Percentiles rank a stretch among this genome's conserved stretches.
Conservation (phyloP, 306 rosid species). For the Spatholobus suberectus region DNA sequence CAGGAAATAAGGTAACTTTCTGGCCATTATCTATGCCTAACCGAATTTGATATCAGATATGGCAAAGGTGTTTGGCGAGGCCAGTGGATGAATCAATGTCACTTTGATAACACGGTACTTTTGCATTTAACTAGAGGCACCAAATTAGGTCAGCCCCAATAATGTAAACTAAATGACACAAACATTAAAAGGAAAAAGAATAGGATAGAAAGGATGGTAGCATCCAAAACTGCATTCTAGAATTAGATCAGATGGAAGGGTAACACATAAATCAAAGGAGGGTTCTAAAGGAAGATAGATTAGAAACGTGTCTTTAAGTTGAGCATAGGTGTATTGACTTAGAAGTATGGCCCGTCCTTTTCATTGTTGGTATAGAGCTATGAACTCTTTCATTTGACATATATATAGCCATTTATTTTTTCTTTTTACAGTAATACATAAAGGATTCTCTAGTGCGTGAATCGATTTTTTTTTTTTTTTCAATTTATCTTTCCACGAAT, state of each 20-base stretch:
- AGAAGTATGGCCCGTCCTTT: neutral
- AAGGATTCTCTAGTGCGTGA: too few species aligned
- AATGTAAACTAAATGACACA: slow-evolving; percentile 21
- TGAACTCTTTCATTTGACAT: slow-evolving; percentile 1
- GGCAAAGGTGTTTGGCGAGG: slow-evolving; percentile 43
- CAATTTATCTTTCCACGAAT: too few species aligned
- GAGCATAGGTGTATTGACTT: neutral
- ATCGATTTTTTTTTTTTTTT: too few species aligned
- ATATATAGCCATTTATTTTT: neutral
- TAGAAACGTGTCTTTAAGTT: slow-evolving; percentile 31
- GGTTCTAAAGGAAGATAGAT: neutral
- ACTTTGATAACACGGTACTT: slow-evolving; percentile 35
- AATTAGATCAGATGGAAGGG: neutral
- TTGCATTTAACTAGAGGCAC: slow-evolving; percentile 37
- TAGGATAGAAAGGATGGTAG: neutral
- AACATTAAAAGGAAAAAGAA: neutral
- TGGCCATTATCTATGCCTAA: slow-evolving; percentile 41
- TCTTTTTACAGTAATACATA: neutral
- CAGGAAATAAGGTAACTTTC: slow-evolving; percentile 40
- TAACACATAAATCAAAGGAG: slow-evolving; percentile 9
- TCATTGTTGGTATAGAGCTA: slow-evolving; percentile 19
- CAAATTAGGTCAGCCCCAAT: slow-evolving; percentile 23
- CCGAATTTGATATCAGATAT: slow-evolving; percentile 25
- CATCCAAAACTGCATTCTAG: neutral
- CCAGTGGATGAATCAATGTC: slow-evolving; percentile 30